phyloP scores from a whole-genome alignment of 2,329 filamentous ascomycete species.

The Stemphylium lycopersici region DNA sequence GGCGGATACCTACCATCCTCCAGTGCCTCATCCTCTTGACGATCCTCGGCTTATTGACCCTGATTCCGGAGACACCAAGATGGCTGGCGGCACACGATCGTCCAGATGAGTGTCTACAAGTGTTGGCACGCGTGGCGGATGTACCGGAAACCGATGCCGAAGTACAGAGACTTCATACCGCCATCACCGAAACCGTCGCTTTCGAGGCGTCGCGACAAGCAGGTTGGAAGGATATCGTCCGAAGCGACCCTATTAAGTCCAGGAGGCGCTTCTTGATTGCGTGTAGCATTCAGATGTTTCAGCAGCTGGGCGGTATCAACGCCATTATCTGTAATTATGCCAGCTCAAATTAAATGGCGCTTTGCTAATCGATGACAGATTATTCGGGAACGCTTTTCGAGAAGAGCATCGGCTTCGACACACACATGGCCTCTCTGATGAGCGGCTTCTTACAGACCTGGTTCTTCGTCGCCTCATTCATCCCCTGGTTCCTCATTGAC shows the following conservation, averaged over 20 bases:
- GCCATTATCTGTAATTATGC: slow-evolving; percentile 22
- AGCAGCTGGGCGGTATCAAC: slow-evolving; percentile 25
- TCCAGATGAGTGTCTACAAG: slow-evolving; percentile 20
- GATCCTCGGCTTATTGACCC: slow-evolving; percentile 11
- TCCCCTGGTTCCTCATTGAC: slow-evolving; percentile 25
- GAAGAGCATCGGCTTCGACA: slow-evolving; percentile 25
- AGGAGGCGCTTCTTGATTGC: slow-evolving; percentile 25
- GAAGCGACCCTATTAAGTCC: slow-evolving; percentile 24
- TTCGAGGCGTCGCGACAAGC: slow-evolving; percentile 22
- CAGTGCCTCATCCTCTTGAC: slow-evolving; percentile 17
- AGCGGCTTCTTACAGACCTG: slow-evolving; percentile 26
- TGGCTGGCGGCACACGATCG: slow-evolving; percentile 25
- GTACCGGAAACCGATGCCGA: slow-evolving; percentile 13
- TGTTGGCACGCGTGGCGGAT: slow-evolving; percentile 20
- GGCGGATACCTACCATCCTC: slow-evolving; percentile 21
- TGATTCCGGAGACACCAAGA: slow-evolving; percentile 22
- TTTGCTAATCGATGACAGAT: slow-evolving; percentile 10
- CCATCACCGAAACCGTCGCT: slow-evolving; percentile 25
- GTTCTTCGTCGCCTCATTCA: slow-evolving; percentile 27
- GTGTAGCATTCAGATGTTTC: slow-evolving; percentile 25
- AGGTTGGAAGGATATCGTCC: slow-evolving; percentile 23
- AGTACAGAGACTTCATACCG: slow-evolving; percentile 19
- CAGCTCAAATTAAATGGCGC: neutral
- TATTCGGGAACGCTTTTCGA: slow-evolving; percentile 25
- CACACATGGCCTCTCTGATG: slow-evolving; percentile 24